Base-by-base conservation (phyloP, 352 stramenopile genomes). In the Nothophytophthora sp. region DNA sequence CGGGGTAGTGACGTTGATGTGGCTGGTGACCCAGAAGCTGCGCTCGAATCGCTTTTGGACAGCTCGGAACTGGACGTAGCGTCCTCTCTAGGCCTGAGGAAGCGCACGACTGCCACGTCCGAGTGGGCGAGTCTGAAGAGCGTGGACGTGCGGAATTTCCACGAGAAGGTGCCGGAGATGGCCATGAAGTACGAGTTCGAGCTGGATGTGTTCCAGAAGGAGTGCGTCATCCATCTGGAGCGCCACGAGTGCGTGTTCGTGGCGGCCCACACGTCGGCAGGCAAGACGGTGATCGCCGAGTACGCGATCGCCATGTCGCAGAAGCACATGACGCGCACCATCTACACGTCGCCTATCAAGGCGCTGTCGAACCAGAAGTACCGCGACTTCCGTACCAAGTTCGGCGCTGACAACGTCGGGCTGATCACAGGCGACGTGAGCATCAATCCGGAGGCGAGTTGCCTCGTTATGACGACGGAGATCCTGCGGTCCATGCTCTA, bases 321-420 rank as follows among this genome's bases (percentile, higher is more conserved):
- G 51, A 90, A 93, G 52, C 79, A 95, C 67, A 91, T 91, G 71
- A 91, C 78, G 20, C 78, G 95, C 33, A 96, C 83, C 25, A 97
- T 99, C 47, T 99, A 99, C 76, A 99, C 97, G 19, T 98, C 91
- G 28, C 97, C 97, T 0, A 99, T 99, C 59, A 99, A 99, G 65
- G 96, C 96, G 29, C 70, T 99, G 28, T 98, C 84, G 15, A 99
- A 99, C 67, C 97, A 99, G 69, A 99, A 99, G 77, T 99, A 99
- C 72, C 84, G 96, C 29, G 97, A 99, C 59, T 99, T 99, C 60
- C 92, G 90, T 25, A 76, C 84, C 23, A 93, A 95, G 49, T 98
- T 98, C 64, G 92, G 89, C 1, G 63, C 78, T 2, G 88, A 98
- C 20, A 92, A 98, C 68, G 96, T 99, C 25, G 97, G 97, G 3